These are phyloP conservation scores for Carpinus viminea DNA, from an alignment of 306 rosid species.

Conservation along the genomic window DNA sequence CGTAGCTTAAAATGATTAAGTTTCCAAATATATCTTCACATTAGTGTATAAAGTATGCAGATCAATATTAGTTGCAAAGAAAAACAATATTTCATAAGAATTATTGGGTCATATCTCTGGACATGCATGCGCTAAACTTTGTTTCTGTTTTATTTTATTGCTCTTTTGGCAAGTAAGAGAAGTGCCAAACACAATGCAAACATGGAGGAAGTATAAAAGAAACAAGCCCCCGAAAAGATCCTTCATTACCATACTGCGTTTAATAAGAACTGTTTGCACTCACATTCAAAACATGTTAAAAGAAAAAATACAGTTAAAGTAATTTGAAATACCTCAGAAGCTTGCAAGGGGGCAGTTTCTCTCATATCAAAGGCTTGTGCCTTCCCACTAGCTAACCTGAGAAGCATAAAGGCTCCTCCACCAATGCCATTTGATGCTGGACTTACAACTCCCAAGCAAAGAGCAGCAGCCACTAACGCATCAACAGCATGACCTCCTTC, in stretches of 20 bases:
- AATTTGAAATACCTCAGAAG: constrained; percentile 61
- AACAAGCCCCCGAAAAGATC: neutral
- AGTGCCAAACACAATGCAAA: neutral
- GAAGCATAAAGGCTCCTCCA: constrained; percentile 80
- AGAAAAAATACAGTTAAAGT: neutral
- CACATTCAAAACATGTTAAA: no score
- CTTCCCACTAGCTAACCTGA: constrained; percentile 46
- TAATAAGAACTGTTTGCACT: neutral
- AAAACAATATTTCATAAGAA: neutral
- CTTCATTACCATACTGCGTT: neutral
- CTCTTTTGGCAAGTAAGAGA: no score
- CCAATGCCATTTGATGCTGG: constrained; percentile 91
- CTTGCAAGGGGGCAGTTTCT: constrained; percentile 74
- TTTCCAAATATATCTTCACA: neutral
- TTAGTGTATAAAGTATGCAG: neutral
- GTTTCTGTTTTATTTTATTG: neutral
- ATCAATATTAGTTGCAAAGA: neutral
- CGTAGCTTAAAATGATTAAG: neutral
- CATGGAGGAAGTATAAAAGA: neutral
- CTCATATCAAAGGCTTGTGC: constrained; percentile 73
- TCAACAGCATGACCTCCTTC: constrained; percentile 85
- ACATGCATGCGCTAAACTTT: neutral
- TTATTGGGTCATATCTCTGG: neutral
- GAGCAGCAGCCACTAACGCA: constrained; percentile 77
- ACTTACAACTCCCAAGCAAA: constrained; percentile 84